phyloP scores from a whole-genome alignment of 2,329 filamentous ascomycete genomes.

The Nothophoma quercina region DNA sequence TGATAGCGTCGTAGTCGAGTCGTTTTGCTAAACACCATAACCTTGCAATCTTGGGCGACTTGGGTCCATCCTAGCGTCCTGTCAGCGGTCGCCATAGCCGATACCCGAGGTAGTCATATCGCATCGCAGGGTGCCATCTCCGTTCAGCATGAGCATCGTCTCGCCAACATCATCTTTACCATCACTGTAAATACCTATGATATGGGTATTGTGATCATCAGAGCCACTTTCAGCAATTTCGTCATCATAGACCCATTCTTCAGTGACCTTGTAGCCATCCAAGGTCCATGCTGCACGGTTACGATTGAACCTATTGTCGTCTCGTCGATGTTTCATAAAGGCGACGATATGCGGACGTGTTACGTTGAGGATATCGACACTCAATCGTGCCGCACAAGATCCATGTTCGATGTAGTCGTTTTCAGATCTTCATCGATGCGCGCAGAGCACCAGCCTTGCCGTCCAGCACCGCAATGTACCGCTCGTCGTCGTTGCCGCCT shows the following conservation, averaged over 20 bases:
- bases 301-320: conserved; percentile 15
- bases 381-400: conserved; percentile 16
- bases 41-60: conserved; percentile 14
- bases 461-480: conserved; percentile 16
- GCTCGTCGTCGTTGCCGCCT: conserved; percentile 7
- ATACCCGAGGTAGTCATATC: conserved; percentile 9
- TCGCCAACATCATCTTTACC: conserved; percentile 20
- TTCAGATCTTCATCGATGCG: conserved; percentile 3
- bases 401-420: conserved; percentile 18
- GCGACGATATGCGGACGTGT: conserved; percentile 14
- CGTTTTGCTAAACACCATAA: conserved; percentile 18
- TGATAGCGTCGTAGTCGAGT: conserved; percentile 21
- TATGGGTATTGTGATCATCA: conserved; percentile 20
- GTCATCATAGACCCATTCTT: conserved; percentile 14
- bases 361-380: not conserved
- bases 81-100: conserved; percentile 22
- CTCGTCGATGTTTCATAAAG: conserved; percentile 19
- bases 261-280: not conserved
- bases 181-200: conserved; percentile 18
- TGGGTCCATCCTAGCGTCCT: conserved; percentile 22
- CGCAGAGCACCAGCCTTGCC: conserved; percentile 10
- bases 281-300: conserved; percentile 19
- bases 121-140: conserved; percentile 16
- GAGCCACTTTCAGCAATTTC: conserved; percentile 5
- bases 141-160: conserved; percentile 19